A percentile compares a stretch with the other conserved stretches of the same genome.
phyloP scores from a whole-genome alignment of 805 yeast genomes.

The Kodamaea fukazawae region DNA sequence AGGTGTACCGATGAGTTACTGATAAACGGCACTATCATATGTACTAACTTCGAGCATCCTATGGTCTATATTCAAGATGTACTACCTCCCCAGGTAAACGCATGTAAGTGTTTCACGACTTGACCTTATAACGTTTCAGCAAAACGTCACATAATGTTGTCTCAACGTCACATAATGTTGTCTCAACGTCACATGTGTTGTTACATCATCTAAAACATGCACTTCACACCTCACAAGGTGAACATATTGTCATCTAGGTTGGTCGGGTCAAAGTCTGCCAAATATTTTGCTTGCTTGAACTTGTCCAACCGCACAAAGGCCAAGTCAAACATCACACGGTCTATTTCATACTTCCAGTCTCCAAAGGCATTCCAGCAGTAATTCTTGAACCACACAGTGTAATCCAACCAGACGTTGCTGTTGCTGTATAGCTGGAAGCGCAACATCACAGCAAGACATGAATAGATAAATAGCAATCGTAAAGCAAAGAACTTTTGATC shows the following conservation, averaged over 20 bases:
- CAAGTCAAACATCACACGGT: conserved; percentile 11
- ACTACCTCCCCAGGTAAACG: too few relatives aligned
- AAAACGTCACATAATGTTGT: too few relatives aligned
- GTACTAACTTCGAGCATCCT: too few relatives aligned
- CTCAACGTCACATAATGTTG: too few relatives aligned
- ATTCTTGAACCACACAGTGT: conserved; percentile 18
- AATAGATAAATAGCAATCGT: conserved; percentile 21
- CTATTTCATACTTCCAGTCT: conserved; percentile 14
- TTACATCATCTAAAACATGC: too few relatives aligned
- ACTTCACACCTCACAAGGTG: neutral
- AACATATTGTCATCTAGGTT: conserved; percentile 1
- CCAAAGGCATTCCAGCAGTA: conserved; percentile 13
- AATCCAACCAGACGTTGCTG: conserved; percentile 31
- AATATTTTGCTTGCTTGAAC: conserved; percentile 1
- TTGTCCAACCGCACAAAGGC: conserved; percentile 1
- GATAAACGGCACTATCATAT: too few relatives aligned
- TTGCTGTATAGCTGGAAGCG: conserved; percentile 21
- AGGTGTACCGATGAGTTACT: neutral
- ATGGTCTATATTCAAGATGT: too few relatives aligned
- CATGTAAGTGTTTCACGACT: too few relatives aligned
- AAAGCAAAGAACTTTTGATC: conserved; percentile 23
- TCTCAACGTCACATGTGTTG: too few relatives aligned
- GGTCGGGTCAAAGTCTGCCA: conserved; percentile 6
- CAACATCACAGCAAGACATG: conserved; percentile 18
- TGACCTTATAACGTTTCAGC: too few relatives aligned